Evolutionary conservation across 441 rosid genomes (phyloP), one percentile per base, ranked within the genome.

Genomic region (Biscutella laevigata): DNA sequence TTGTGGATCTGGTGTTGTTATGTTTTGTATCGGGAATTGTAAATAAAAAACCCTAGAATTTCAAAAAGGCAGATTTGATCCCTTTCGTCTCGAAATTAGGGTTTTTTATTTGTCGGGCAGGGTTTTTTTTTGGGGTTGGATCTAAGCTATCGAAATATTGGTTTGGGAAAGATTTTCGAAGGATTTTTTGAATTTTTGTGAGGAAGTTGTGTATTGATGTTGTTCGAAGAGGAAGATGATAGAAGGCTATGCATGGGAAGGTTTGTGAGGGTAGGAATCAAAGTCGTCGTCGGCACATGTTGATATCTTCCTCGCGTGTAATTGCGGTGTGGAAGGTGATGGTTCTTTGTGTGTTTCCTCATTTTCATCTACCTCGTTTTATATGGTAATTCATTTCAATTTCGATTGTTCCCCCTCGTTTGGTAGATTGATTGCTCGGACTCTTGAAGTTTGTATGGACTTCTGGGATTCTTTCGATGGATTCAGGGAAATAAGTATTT

Each of bases 241-340:
- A 67, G 68, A 58, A 41, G 68, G 64, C 68, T 68, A 62, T 68
- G 72, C 72, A 68, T 68, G 72, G 72, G 59, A 57, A 28, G 72
- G 57, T 58, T 36, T 68, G 51, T 68, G 65, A 62, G 46, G 57
- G 28, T 27, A 44, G 61, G 41, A 39, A 51, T 19, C 56, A 52
- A 34, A 10, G 34, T 12, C 53, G 26, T 35, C 64, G 66, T 53
- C 83, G 66, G 90, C 95, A 77, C 81, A 84, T 90, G 95, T 78
- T 74, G 78, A 71, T 71, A 47, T 80, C 68, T 71, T 77, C 82
- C 61, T 53, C 76, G 15, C 85, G 83, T 80, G 66, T 43, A 64
- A 77, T 74, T 64, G 64, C 72, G 64, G 55, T 58, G 66, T 73
- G 48, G 80, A 62, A 51, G 73, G 68, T 64, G 61, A 43, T 75